phyloP scores from a whole-genome alignment of 805 yeast genomes.

The Saccharomycopsis amapae region DNA sequence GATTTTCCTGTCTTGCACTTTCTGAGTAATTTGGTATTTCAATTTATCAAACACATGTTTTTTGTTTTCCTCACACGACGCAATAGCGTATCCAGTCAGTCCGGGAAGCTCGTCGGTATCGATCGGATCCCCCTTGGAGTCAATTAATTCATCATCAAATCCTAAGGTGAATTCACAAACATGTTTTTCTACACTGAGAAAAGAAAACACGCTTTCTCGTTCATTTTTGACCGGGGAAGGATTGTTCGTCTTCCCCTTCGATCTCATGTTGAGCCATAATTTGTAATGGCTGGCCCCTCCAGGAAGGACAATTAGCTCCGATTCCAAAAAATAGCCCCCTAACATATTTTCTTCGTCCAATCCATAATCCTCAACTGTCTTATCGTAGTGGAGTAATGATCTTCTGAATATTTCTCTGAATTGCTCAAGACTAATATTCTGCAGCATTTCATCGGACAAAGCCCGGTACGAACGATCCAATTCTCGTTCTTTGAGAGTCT shows the following conservation, averaged over 20 bases:
- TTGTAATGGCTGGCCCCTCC: background rate
- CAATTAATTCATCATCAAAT: background rate
- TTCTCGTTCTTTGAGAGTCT: conserved; percentile 2
- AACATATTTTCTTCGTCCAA: background rate
- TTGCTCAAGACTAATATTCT: background rate
- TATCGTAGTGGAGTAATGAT: background rate
- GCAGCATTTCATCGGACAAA: background rate
- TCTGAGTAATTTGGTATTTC: background rate
- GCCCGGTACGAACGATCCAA: background rate
- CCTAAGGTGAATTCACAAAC: conserved; percentile 3
- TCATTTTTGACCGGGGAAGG: background rate
- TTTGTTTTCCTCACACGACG: background rate
- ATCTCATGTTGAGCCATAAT: too few species aligned
- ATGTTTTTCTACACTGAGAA: background rate
- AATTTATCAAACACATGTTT: background rate
- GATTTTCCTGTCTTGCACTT: background rate
- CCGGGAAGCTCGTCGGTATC: background rate
- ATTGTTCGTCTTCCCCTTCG: conserved; percentile 4
- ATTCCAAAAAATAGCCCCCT: conserved; percentile 1
- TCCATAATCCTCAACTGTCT: background rate
- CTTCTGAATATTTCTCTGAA: conserved; percentile 4
- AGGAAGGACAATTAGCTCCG: conserved; percentile 1
- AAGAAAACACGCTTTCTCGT: background rate
- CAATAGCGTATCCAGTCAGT: background rate
- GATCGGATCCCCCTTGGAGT: background rate